Base-by-base conservation (phyloP, 2,329 filamentous ascomycete species). In the Hymenoscyphus occultus region DNA sequence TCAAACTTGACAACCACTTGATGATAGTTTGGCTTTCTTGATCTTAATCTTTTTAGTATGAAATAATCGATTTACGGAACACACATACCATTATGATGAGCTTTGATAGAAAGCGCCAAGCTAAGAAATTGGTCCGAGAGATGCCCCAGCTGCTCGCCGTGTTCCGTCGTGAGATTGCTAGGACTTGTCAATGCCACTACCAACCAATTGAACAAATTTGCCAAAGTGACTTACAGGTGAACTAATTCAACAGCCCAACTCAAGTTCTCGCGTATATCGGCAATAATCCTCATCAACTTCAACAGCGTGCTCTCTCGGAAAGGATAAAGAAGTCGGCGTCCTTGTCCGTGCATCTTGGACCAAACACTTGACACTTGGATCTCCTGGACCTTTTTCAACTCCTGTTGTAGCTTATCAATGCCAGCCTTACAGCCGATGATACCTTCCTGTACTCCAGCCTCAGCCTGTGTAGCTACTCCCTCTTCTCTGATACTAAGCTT, bases 261-360 rank as follows among this genome's bases (percentile, higher is more conserved):
- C 5, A 22, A 12, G 13, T 48, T 48, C 10, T 7, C 45, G n/a
- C 45, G n/a, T 9, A 48, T 48, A 10, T 48, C 45, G 13, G n/a
- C 45, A 9, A 22, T 12, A 22, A 48, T 48, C 54, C 57, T 65
- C 48, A 58, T 62, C 22, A 67, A 42, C n/a, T 63, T 68, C 35
- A 64, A 40, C 39, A 68, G 62, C 28, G 67, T 68, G 42, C 67
- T 67, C 9, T 67, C 64, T 58, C 67, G 31, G 22, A 68, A 68
- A 14, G 67, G 67, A 64, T 68, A 68, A 7, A 68, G 42, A 39
- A 65, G 39, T 31, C 64, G 42, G 31, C 65, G 48, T 45, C 67
- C 63, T 14, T 64, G 58, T 16, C 59, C 65, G n/a, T 62, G 57
- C 16, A 68, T 48, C 56, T 58, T 67, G 28, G 59, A 40, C 39